Base-by-base conservation (phyloP, 495 filamentous ascomycete species). In the Parathielavia hyrcaniae region DNA sequence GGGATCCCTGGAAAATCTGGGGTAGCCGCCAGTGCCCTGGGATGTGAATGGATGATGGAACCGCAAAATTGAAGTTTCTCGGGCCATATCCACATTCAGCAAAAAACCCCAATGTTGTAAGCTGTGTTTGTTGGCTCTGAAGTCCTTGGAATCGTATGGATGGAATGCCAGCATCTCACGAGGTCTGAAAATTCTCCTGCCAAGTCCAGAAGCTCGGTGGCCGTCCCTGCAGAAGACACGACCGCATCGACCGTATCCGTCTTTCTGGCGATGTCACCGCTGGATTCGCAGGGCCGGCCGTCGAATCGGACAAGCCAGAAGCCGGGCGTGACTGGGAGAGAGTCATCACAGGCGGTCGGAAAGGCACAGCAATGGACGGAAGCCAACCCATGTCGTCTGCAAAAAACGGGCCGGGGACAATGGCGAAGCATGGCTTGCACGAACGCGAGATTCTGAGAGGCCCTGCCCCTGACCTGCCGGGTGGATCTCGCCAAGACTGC, bases 181-280 rank as follows among this genome's bases (percentile, higher is more conserved):
- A 36, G 49, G 49, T 32, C 39, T 14, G 22, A 38, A 58, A 49
- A 52, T 10, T 58, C 44, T 57, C 16, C 26, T 58, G 47, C 55
- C 55, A 58, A 58, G 55, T 34, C 38, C 13, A 19, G n/a, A 46
- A 17, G 17, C 17, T 55, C 39, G 43, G 23, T 14, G 14, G 26
- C 16, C 34, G 17, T 1, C 48, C 35, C 5, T 47, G 30, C 30
- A 49, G 36, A 23, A 41, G 8, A 26, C 51, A 20, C 38, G 16
- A 53, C 5, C 17, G 17, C 39, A 44, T 44, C 9, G 32, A 38
- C n/a, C n/a, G n/a, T n/a, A n/a, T n/a, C n/a, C n/a, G n/a, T n/a
- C n/a, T n/a, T n/a, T n/a, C n/a, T 50, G 48, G 48, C 41, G 41
- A 43, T 36, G 12, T n/a, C n/a, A 9, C 8, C 13, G 50, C 50